phyloP scores from a whole-genome alignment of 768 basidiomycete genomes.

The Goffeauzyma gilvescens region DNA sequence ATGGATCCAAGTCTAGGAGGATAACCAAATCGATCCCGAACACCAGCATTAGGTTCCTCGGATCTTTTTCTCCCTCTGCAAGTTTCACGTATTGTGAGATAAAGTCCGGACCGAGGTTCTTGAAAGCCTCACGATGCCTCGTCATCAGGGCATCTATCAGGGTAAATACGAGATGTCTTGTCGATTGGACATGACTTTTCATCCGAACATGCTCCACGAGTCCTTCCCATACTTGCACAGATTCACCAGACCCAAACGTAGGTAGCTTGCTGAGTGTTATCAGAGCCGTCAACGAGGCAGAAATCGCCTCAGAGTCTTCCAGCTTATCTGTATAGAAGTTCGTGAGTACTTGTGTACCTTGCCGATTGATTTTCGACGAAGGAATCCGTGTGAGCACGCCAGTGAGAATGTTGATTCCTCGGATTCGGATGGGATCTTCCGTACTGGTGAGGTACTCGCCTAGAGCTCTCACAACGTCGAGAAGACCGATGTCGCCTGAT shows the following conservation, averaged over 20 bases:
- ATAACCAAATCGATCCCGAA: constrained; percentile 77
- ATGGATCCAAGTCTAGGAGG: constrained; percentile 68
- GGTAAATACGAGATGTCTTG: constrained; percentile 58
- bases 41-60: constrained; percentile 71
- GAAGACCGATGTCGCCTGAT: constrained; percentile 42
- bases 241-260: constrained; percentile 47
- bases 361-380: constrained; percentile 47
- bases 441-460: constrained; percentile 77
- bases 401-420: constrained; percentile 78
- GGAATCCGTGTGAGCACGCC: constrained; percentile 48
- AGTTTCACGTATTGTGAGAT: constrained; percentile 53
- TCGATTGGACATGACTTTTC: constrained; percentile 61
- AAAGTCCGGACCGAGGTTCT: constrained; percentile 53
- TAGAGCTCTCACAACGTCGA: constrained; percentile 65
- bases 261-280: constrained; percentile 46
- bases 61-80: constrained; percentile 95
- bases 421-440: constrained; percentile 54
- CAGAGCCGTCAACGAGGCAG: constrained; percentile 62
- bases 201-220: constrained; percentile 61
- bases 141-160: constrained; percentile 64
- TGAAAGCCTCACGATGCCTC: constrained; percentile 50
- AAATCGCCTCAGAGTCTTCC: constrained; percentile 64
- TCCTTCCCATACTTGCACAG: constrained; percentile 42
- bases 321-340: constrained; percentile 71
- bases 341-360: constrained; percentile 62